Conservation (phyloP, 352 stramenopile species). For the Globisporangium nunn region DNA sequence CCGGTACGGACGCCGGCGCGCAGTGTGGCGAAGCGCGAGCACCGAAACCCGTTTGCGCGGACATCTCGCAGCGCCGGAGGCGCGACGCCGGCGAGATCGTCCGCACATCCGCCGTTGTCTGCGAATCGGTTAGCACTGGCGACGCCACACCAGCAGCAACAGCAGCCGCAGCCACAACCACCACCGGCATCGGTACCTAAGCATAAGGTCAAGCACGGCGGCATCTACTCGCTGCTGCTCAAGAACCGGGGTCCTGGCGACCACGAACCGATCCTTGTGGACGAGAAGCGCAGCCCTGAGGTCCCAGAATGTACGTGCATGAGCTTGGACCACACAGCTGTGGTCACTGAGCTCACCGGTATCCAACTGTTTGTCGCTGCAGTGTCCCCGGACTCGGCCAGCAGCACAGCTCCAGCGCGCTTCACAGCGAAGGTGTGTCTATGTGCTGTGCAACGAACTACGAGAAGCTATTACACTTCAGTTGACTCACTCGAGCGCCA, state of each 20-base stretch:
- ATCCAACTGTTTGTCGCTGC: background rate
- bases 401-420: background rate
- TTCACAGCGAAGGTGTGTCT: background rate
- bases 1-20: background rate
- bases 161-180: constrained; percentile 1
- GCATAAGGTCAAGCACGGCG: constrained; percentile 58
- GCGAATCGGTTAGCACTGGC: background rate
- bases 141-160: background rate
- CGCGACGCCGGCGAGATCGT: background rate
- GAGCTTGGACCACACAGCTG: background rate
- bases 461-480: background rate
- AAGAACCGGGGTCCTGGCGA: constrained; percentile 40
- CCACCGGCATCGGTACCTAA: constrained; percentile 20
- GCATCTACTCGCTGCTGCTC: constrained; percentile 72
- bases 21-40: constrained; percentile 7
- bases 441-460: no score
- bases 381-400: background rate
- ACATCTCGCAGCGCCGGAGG: background rate
- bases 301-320: constrained; percentile 10
- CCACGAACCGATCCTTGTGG: constrained; percentile 46
- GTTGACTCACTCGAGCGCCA: background rate
- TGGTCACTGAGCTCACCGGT: background rate
- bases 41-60: background rate
- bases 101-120: background rate
- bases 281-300: constrained; percentile 24